Conservation (phyloP, 306 rosid species). For the Fragaria ananassa region DNA sequence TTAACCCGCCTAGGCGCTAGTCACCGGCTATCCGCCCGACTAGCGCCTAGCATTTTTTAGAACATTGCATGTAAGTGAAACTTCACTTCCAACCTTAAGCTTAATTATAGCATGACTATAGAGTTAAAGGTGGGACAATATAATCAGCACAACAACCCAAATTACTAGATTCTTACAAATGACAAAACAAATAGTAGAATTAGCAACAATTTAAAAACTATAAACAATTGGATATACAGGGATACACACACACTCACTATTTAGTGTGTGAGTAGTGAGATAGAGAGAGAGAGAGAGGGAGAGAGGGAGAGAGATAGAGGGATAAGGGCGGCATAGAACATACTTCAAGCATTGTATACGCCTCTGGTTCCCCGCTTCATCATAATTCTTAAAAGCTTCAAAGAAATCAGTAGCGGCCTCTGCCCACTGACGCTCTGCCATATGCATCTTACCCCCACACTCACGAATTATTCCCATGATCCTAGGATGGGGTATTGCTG, state of each 20-base stretch:
- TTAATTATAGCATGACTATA: background rate
- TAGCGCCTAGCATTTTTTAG: no score
- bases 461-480: slow-evolving; percentile 98
- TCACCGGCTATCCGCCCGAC: no score
- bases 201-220: background rate
- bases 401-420: slow-evolving; percentile 97
- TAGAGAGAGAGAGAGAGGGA: background rate
- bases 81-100: background rate
- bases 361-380: slow-evolving; percentile 97
- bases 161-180: background rate
- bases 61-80: background rate
- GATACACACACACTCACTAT: no score
- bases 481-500: slow-evolving; percentile 99
- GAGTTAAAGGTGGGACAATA: background rate
- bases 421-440: slow-evolving; percentile 99
- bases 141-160: background rate
- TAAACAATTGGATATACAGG: background rate
- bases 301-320: background rate
- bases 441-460: slow-evolving; percentile 99
- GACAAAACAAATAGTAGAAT: background rate
- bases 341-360: slow-evolving; percentile 98
- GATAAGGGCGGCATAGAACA: slow-evolving; percentile 8
- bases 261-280: no score
- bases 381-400: slow-evolving; percentile 94
- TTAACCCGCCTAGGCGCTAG: no score